Base-by-base conservation (phyloP, 148 eudicot species). In the Rhododendron henanense region DNA sequence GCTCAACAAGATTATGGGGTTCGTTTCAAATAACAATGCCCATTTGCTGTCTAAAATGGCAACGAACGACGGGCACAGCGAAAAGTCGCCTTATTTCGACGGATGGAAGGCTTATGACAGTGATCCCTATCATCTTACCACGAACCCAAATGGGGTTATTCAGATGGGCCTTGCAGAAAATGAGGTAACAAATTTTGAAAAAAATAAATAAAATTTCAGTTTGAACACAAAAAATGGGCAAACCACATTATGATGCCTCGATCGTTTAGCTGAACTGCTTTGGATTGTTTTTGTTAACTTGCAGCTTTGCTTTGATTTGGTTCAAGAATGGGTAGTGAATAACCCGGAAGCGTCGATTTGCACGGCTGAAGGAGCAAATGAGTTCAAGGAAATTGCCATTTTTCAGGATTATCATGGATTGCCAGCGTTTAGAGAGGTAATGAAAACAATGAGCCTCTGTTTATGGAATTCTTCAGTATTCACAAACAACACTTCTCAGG, bases 361-460 rank as follows among this genome's bases (percentile, higher is more conserved):
- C 79, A 89, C 94, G 0, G 59, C 81, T 33, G 88, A 90, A 84
- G 94, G 94, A 65, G 88, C 77, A 0, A 48, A 75, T 55, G 84
- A 88, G 10, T 93, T 93, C 84, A 91, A 87, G 83, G 92, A 93
- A 18, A 90, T 87, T 23, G 94, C 94, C 23, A 88, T 87, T 73
- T 93, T 61, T 89, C 95, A 93, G 80, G 95, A 93, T 76, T 93
- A 93, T 80, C 93, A 93, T 90, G 95, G 95, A 84, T 89, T 93
- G 88, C 93, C 91, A 14, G 83, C 87, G 69, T 93, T 93, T 85
- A 89, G 94, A 89, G 76, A 89, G 79, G 94, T 91, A 91, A 75
- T 37, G 31, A 84, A 14, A 28, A 4, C 23, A 33, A 3, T 10
- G 35, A 6, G 48, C 15, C 84, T 74, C 19, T 82, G 14, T 59